Base-by-base conservation (phyloP, 495 filamentous ascomycete genomes). In the Niebla homalea region DNA sequence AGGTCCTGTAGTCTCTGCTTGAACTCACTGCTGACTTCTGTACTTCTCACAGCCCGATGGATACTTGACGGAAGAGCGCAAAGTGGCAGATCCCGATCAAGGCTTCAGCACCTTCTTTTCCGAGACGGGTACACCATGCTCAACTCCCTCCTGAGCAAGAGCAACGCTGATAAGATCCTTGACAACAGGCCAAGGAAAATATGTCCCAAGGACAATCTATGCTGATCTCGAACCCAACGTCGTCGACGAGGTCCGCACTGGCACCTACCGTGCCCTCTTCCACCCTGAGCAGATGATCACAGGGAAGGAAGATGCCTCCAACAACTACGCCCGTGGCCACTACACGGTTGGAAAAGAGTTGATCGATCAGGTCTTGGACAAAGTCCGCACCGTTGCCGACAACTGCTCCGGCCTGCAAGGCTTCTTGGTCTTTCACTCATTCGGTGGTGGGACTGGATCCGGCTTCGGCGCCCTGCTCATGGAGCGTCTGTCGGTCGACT, bases 41-140 rank as follows among this genome's bases (percentile, higher is more conserved):
- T 53, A 26, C 26, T 36, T 50, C 46, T 52, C 51, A 49, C 72
- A 98, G 92, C 89, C 92, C 61, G 92, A 98, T 81, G 92, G 92
- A 69, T 95, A 86, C 72, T 79, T 98, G 70, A 97, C 90, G 59
- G 90, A 97, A 67, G 93, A 98, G 75, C 88, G 89, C 72, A 94
- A 96, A 73, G 78, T 71, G 56, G 79, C 78, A 62, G 86, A 94
- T 51, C 87, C 88, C 56, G 93, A 97, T 67, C 87, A 94, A 60
- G 92, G 92, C 50, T 98, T 98, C 77, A 94, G 88, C 79, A 97
- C 92, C 65, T 98, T 98, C 80, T 98, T 98, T 79, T 96, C 93
- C 53, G 92, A 98, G 77, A 98, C 92, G 60, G 92, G 92, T 96
- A 85, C 56, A 79, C 55, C n/a, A 36, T n/a, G 38, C 60, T 29